Base-by-base conservation (phyloP, 192 early-diverging fungal species). In the Phlyctochytrium planicorne region DNA sequence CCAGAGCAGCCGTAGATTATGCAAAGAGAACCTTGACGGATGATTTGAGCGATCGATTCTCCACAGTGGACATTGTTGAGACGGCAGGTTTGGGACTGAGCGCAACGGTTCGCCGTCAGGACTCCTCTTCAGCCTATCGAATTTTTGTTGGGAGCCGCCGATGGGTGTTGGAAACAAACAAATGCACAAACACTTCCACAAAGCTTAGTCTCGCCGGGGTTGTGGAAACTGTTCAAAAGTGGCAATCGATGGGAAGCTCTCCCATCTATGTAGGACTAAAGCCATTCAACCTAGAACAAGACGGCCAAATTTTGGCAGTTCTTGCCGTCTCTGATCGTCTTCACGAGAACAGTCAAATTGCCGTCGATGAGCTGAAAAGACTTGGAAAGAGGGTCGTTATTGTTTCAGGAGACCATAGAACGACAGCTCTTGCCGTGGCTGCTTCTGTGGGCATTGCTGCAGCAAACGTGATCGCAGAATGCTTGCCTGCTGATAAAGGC, bases 401-500 rank as follows among this genome's bases (percentile, higher is more conserved):
- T 88, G 67, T 92, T 57, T 91, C 92, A 0, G 92, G 92, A 30
- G 92, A 94, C 70, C 82, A 87, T 73, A 74, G 65, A 0, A 70
- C 71, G 3, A 89, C 90, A 1, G 92, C 87, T 0, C 62, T 75
- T 36, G 84, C 83, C 0, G 85, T 91, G 29, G 91, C 85, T 16
- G 57, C 59, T 32, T 70, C 80, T 70, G 59, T 94, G 16, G 92
- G 92, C 0, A 91, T 94, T 52, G 56, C 32, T 0, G 34, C 32
- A 14, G 67, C 66, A 12, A 73, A 83, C 24, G 78, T 93, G 2
- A 69, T 90, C 32, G 84, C 89, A 0, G 81, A 84, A 1, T 89
- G 91, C n/a, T 74, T 87, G 36, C 92, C 92, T 0, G 84, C 81
- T 52, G 83, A 90, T 56, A 94, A 94, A 65, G 84, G 84, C 0